phyloP scores from a whole-genome alignment of 441 rosid genomes.

The Euphorbia celastroides region DNA sequence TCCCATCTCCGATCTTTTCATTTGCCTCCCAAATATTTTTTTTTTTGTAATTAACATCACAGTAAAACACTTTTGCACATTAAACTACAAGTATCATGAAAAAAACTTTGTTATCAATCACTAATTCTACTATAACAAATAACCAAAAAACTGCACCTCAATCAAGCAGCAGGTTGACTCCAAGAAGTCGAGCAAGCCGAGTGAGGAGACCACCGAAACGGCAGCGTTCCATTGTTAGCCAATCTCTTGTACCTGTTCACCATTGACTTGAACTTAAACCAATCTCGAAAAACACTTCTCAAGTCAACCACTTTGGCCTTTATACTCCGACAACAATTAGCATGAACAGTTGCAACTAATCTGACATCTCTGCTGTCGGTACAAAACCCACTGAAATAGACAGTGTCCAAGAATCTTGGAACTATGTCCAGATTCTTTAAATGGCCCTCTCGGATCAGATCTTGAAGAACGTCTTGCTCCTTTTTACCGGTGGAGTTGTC shows the following conservation, averaged over 20 bases:
- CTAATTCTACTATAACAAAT: no score
- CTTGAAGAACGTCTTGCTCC: constrained; percentile 66
- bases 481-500: constrained; percentile 47
- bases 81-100: no score
- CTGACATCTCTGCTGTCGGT: constrained; percentile 42
- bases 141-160: no score
- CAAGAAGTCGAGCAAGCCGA: constrained; percentile 39
- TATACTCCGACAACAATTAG: constrained; percentile 73
- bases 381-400: constrained; percentile 65
- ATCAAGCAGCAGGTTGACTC: constrained; percentile 17
- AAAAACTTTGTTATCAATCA: no score
- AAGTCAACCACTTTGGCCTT: constrained; percentile 58
- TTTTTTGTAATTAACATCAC: no score
- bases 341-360: constrained; percentile 57
- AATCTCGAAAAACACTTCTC: constrained; percentile 45
- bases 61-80: no score
- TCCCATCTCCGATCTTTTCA: no score
- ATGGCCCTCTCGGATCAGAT: constrained; percentile 30
- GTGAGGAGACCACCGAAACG: constrained; percentile 44
- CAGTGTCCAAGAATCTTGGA: constrained; percentile 43
- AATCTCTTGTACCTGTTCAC: neutral
- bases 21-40: no score
- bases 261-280: constrained; percentile 43
- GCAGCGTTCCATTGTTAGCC: neutral
- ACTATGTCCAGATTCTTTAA: constrained; percentile 29